A percentile compares a stretch with the other conserved stretches of the same genome.
These are phyloP conservation scores for Pholiota microspora DNA, from an alignment of 768 basidiomycete species.

Conservation along the genomic window DNA sequence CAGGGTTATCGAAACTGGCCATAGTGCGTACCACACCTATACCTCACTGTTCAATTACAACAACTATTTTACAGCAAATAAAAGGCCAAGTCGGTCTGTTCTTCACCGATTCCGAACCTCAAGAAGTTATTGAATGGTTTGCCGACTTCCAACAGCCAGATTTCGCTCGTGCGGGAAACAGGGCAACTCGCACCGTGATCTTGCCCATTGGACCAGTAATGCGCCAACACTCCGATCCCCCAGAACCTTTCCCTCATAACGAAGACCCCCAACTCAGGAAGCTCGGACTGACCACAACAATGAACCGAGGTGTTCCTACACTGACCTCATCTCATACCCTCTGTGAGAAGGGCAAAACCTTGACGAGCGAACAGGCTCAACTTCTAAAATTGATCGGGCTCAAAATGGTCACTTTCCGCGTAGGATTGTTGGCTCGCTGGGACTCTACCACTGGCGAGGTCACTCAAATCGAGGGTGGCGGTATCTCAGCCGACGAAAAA, in stretches of 20 bases:
- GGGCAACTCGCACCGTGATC: constrained; percentile 68
- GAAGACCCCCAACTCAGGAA: constrained; percentile 96
- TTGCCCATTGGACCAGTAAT: constrained; percentile 86
- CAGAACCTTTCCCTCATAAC: constrained; percentile 92
- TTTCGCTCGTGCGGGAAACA: constrained; percentile 87
- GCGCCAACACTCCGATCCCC: constrained; percentile 73
- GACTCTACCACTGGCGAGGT: constrained; percentile 66
- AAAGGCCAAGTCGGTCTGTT: constrained; percentile 93
- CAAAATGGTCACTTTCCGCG: constrained; percentile 82
- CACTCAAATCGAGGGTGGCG: constrained; percentile 49
- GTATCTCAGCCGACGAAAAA: constrained; percentile 35
- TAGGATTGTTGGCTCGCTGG: constrained; percentile 73
- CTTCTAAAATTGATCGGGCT: constrained; percentile 89
- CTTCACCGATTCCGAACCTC: constrained; percentile 87
- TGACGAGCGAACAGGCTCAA: constrained; percentile 89
- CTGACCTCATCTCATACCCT: constrained; percentile 77
- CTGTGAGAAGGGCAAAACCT: constrained; percentile 76
- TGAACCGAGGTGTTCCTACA: constrained; percentile 88
- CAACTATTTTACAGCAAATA: constrained; percentile 61
- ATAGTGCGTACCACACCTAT: constrained; percentile 42
- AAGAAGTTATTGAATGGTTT: constrained; percentile 95
- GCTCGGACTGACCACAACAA: constrained; percentile 80
- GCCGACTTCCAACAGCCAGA: constrained; percentile 85
- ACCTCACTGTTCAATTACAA: constrained; percentile 1
- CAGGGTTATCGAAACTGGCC: constrained; percentile 77